Conservation (phyloP, 31 red algal species). For the Porphyra umbilicalis region DNA sequence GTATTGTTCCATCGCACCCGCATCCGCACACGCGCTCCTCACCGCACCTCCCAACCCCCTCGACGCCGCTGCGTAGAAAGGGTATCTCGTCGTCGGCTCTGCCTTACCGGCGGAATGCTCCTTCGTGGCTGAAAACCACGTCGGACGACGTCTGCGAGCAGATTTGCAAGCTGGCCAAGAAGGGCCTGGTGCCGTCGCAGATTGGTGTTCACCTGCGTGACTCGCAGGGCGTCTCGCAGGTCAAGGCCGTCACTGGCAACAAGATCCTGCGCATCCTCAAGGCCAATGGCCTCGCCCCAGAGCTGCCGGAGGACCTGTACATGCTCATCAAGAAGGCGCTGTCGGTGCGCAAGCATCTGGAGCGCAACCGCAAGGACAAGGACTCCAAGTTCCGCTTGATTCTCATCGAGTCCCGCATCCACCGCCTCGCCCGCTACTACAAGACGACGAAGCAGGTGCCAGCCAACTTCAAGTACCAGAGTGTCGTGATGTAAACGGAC, state of each 20-base stretch:
- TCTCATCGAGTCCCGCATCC: conserved; percentile 87
- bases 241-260: conserved; percentile 76
- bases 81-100: conserved; percentile 66
- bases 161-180: conserved; percentile 85
- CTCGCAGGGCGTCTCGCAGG: conserved; percentile 81
- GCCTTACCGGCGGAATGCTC: conserved; percentile 75
- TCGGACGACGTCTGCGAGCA: conserved; percentile 71
- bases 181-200: conserved; percentile 83
- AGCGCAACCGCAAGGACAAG: conserved; percentile 91
- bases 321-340: conserved; percentile 97
- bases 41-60: too few relatives aligned
- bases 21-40: too few relatives aligned
- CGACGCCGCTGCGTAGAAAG: conserved; percentile 42
- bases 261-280: conserved; percentile 87
- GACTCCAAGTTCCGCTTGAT: conserved; percentile 96
- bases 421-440: conserved; percentile 89
- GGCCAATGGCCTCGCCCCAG: conserved; percentile 68
- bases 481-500: background rate
- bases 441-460: conserved; percentile 74
- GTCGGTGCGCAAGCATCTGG: conserved; percentile 91
- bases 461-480: conserved; percentile 82
- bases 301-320: conserved; percentile 92
- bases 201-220: conserved; percentile 90
- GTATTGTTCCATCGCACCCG: too few relatives aligned
- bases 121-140: conserved; percentile 81